Evolutionary conservation across 257 asterid genomes (phyloP).

Genomic region (Datura wrightii): DNA sequence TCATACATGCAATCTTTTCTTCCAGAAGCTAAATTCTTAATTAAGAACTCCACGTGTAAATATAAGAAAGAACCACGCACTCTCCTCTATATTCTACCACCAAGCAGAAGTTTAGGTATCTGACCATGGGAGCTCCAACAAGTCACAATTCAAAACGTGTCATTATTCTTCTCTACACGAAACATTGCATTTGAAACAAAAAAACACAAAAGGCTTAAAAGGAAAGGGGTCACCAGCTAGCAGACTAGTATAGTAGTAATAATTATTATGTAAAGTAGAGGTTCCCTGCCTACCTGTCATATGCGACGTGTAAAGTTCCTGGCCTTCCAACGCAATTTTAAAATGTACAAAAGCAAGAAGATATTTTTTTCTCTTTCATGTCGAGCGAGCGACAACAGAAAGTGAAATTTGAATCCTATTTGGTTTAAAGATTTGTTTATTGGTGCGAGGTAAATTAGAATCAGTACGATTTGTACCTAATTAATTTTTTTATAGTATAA

Average conservation of each 20-base stretch:
- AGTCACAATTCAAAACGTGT: background rate
- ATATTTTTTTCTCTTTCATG: conserved; percentile 21
- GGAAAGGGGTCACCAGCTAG: background rate
- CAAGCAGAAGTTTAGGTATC: background rate
- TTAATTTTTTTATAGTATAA: background rate
- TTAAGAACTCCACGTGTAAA: background rate
- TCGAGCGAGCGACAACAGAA: background rate
- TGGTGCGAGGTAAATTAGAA: background rate
- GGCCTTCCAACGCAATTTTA: background rate
- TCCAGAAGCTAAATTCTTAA: background rate
- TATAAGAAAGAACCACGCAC: background rate
- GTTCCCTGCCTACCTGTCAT: background rate
- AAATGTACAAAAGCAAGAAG: background rate
- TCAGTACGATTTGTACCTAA: conserved; percentile 2
- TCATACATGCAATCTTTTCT: background rate
- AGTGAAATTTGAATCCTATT: conserved; percentile 3
- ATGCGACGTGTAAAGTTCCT: background rate
- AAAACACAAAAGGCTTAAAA: background rate
- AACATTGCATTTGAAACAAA: background rate
- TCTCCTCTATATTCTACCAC: background rate
- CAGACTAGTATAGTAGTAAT: background rate
- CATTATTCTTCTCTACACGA: background rate
- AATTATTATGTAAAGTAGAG: background rate
- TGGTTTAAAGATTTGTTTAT: background rate
- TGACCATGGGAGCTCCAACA: background rate